Percentiles rank a stretch among this genome's conserved stretches.
Conservation (phyloP, 257 asterid genomes). For the Anisodus tanguticus region DNA sequence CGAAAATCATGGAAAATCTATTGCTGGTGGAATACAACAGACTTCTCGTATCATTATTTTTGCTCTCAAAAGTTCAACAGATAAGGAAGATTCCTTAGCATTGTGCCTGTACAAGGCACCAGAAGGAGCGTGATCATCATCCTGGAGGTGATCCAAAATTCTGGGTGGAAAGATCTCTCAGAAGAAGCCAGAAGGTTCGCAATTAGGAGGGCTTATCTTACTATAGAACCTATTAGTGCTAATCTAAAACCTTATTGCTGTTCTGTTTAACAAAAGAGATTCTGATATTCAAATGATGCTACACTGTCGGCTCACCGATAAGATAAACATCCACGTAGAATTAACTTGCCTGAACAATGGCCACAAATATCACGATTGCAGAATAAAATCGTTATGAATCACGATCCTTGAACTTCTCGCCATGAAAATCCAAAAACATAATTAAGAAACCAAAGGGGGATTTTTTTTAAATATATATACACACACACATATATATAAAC, state of each 20-base stretch:
- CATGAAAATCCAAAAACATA: neutral
- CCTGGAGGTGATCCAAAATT: neutral
- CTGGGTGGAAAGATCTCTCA: neutral
- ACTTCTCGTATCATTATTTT: neutral
- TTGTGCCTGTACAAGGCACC: neutral
- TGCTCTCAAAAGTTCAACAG: neutral
- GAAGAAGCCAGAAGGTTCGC: no score
- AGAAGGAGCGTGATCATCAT: neutral
- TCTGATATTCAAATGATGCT: neutral
- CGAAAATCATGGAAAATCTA: no score
- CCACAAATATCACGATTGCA: neutral
- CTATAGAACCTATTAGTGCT: neutral
- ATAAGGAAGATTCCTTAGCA: neutral
- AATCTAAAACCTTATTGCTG: neutral
- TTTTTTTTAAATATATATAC: neutral
- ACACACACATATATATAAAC: neutral
- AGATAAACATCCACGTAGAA: constrained; percentile 9
- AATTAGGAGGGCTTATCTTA: no score
- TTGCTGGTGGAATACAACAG: neutral
- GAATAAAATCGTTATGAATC: neutral
- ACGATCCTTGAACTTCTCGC: constrained; percentile 12
- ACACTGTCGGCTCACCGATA: neutral
- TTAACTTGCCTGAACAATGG: constrained; percentile 17
- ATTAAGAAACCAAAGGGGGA: constrained; percentile 6
- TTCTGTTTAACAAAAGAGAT: constrained; percentile 4